Percentiles rank a stretch among this genome's conserved stretches.
phyloP scores from a whole-genome alignment of 139 green algal species.

The Auxenochlorella protothecoides region DNA sequence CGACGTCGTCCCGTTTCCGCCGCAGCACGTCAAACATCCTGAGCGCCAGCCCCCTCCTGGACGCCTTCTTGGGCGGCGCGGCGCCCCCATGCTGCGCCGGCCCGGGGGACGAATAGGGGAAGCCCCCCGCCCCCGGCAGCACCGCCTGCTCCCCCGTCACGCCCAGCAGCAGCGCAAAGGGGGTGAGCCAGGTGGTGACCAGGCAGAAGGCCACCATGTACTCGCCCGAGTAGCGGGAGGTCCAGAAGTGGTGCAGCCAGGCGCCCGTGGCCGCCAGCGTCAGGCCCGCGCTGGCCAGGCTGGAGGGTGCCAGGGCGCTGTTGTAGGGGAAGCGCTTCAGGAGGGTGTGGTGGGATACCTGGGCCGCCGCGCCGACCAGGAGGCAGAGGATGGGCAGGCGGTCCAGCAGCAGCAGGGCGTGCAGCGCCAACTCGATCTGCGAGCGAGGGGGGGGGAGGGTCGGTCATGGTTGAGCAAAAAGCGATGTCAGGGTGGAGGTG shows the following conservation, averaged over 20 bases:
- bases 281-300: constrained; percentile 11
- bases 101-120: background rate
- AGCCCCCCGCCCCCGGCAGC: constrained; percentile 19
- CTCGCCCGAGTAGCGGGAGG: constrained; percentile 25
- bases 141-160: constrained; percentile 32
- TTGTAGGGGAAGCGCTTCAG: constrained; percentile 34
- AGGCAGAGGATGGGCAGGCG: constrained; percentile 20
- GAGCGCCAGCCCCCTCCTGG: constrained; percentile 18
- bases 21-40: constrained; percentile 23
- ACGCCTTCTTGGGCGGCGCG: background rate
- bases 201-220: constrained; percentile 42
- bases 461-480: no score
- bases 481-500: no score
- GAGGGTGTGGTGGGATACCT: constrained; percentile 25
- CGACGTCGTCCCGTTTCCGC: constrained; percentile 27
- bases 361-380: constrained; percentile 6
- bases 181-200: constrained; percentile 31
- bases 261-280: constrained; percentile 13
- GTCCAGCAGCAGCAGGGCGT: constrained; percentile 30
- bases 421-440: constrained; percentile 20
- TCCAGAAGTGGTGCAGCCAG: constrained; percentile 28
- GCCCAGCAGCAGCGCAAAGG: constrained; percentile 30
- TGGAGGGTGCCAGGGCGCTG: constrained; percentile 6
- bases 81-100: constrained; percentile 1
- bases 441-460: no score